Percentiles rank a stretch among this genome's conserved stretches.
These are phyloP conservation scores for Xanthoceras sorbifolium DNA, from an alignment of 345 rosid genomes.

Conservation along the genomic window DNA sequence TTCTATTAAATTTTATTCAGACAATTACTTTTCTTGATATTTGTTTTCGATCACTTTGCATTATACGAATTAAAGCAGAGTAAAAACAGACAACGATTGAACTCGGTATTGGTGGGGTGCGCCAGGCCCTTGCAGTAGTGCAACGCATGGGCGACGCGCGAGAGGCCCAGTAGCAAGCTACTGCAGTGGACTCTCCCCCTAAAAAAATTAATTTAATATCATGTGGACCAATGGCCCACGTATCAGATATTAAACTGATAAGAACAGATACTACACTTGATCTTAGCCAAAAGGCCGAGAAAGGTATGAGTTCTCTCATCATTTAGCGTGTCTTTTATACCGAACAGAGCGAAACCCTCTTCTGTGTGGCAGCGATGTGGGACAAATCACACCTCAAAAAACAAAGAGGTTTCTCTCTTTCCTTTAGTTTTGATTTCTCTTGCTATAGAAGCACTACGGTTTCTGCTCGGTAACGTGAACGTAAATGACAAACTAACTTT, in stretches of 20 bases:
- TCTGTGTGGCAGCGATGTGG: background rate
- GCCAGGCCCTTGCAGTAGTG: conserved; percentile 24
- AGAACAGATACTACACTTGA: conserved; percentile 58
- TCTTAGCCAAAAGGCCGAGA: conserved; percentile 76
- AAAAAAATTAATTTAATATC: conserved; percentile 8
- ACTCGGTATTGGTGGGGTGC: too few relatives aligned
- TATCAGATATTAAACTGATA: too few relatives aligned
- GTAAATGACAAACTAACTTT: too few relatives aligned
- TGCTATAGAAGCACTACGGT: too few relatives aligned
- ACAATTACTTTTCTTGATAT: too few relatives aligned
- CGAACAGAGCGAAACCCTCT: background rate
- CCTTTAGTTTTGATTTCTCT: too few relatives aligned
- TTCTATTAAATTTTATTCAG: too few relatives aligned
- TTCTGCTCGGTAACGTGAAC: too few relatives aligned
- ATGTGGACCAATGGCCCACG: background rate
- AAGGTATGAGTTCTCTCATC: conserved; percentile 38
- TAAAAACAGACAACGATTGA: background rate
- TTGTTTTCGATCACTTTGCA: too few relatives aligned
- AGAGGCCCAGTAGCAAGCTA: conserved; percentile 24
- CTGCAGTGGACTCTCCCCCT: conserved; percentile 1
- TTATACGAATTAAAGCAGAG: too few relatives aligned
- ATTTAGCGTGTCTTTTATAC: background rate
- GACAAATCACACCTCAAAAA: background rate
- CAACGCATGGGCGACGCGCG: conserved; percentile 23
- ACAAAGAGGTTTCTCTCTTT: too few relatives aligned